Evolutionary conservation across 768 basidiomycete species (phyloP).

Genomic region (Termitomyces sp.): DNA sequence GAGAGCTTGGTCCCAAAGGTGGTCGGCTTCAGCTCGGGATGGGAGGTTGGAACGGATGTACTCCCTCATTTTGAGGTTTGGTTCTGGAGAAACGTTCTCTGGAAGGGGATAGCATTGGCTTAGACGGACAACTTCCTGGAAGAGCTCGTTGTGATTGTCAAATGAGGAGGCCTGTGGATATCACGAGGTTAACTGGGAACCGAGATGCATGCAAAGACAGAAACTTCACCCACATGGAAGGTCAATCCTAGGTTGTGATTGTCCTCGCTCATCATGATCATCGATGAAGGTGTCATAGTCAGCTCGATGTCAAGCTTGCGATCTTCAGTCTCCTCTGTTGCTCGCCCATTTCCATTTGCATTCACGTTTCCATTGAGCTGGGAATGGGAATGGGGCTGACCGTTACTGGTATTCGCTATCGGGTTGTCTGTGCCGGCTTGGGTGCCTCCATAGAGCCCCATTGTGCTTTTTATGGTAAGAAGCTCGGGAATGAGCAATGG

Average conservation of each 20-base stretch:
- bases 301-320: conserved; percentile 18
- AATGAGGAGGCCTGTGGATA: conserved; percentile 2
- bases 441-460: conserved; percentile 40
- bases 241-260: background rate
- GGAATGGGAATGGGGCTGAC: background rate
- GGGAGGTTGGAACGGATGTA: conserved; percentile 56
- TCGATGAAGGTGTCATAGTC: background rate
- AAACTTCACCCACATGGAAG: conserved; percentile 1
- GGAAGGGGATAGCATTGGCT: conserved; percentile 55
- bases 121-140: conserved; percentile 41
- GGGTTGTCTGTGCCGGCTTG: conserved; percentile 16
- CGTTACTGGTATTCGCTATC: background rate
- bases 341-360: background rate
- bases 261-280: background rate
- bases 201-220: background rate
- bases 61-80: conserved; percentile 49
- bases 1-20: conserved; percentile 58
- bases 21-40: conserved; percentile 48
- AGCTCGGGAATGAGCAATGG: conserved; percentile 47
- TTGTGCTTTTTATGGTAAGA: conserved; percentile 51
- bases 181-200: background rate
- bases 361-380: background rate
- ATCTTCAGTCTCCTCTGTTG: conserved; percentile 7
- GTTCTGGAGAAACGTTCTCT: conserved; percentile 41
- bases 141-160: conserved; percentile 24